Evolutionary conservation across 176 grass and related monocot species (phyloP).

Genomic region (Cenchrus purpureus): DNA sequence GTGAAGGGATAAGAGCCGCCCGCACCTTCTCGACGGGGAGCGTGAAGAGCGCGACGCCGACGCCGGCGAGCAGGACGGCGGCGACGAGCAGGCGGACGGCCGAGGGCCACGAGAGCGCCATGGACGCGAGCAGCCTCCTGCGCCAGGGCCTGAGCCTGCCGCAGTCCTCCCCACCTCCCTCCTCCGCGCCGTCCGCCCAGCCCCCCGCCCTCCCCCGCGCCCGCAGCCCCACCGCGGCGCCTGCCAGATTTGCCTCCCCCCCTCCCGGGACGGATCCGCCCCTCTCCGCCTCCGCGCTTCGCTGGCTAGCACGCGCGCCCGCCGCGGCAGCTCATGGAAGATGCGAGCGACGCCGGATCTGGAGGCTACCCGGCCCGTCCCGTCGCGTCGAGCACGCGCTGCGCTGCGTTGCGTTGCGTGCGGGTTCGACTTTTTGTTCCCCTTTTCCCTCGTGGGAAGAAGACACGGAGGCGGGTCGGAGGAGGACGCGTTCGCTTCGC

Average conservation of each 20-base stretch:
- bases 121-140: conserved; percentile 67
- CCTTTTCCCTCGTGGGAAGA: conserved; percentile 1
- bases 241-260: conserved; percentile 67
- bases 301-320: conserved; percentile 16
- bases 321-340: conserved; percentile 15
- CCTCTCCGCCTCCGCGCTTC: conserved; percentile 7
- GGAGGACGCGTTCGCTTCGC: background rate
- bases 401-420: conserved; percentile 1
- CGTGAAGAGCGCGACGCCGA: conserved; percentile 73
- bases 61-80: conserved; percentile 61
- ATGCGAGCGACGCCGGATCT: conserved; percentile 34
- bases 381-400: conserved; percentile 15
- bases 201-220: conserved; percentile 64
- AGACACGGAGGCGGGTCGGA: background rate
- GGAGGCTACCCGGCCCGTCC: background rate
- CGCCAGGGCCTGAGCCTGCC: conserved; percentile 66
- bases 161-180: conserved; percentile 59
- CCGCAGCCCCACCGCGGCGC: conserved; percentile 69
- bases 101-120: conserved; percentile 79
- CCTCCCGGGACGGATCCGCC: background rate
- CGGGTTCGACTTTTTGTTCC: background rate
- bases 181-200: conserved; percentile 62
- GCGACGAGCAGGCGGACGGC: conserved; percentile 66
- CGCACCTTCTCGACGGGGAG: conserved; percentile 91
- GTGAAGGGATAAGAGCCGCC: too few species aligned